Percentiles rank a stretch among this genome's conserved stretches.
Conservation (phyloP, 2,329 filamentous ascomycete species). For the Macrophomina tecta region DNA sequence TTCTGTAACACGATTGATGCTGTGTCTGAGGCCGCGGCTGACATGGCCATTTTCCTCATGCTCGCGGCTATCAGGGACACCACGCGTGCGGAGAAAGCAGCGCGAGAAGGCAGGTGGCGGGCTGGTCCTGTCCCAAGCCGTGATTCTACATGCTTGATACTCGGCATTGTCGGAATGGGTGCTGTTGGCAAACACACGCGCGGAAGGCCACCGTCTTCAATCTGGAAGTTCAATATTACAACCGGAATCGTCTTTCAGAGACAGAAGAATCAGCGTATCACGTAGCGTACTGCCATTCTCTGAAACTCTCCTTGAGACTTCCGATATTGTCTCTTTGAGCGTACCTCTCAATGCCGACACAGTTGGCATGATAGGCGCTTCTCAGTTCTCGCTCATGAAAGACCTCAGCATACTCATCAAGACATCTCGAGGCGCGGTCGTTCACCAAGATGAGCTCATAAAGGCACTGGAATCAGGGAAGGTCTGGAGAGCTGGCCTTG, state of each 20-base stretch:
- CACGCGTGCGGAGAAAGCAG: constrained; percentile 43
- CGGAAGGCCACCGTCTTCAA: constrained; percentile 50
- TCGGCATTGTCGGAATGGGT: constrained; percentile 59
- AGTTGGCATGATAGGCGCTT: constrained; percentile 46
- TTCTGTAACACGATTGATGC: constrained; percentile 63
- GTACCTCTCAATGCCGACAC: constrained; percentile 55
- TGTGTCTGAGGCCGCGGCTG: constrained; percentile 59
- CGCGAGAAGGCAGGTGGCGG: constrained; percentile 44
- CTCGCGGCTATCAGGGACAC: constrained; percentile 57
- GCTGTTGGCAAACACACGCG: constrained; percentile 53
- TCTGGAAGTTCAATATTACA: constrained; percentile 53
- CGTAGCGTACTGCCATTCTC: constrained; percentile 42
- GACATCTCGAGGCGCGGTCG: constrained; percentile 57
- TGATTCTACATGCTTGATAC: constrained; percentile 52
- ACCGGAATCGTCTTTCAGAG: constrained; percentile 43
- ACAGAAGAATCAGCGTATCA: constrained; percentile 45
- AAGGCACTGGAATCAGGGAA: constrained; percentile 55
- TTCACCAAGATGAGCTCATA: constrained; percentile 57
- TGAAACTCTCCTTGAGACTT: constrained; percentile 49
- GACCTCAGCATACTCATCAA: constrained; percentile 57
- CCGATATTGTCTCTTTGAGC: constrained; percentile 55
- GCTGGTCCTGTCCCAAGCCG: constrained; percentile 42
- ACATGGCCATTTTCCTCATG: constrained; percentile 56
- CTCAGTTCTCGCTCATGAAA: constrained; percentile 56
- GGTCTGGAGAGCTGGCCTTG: constrained; percentile 55